These are phyloP conservation scores for Eucalyptus globulus DNA, from an alignment of 345 rosid species.

Conservation along the genomic window DNA sequence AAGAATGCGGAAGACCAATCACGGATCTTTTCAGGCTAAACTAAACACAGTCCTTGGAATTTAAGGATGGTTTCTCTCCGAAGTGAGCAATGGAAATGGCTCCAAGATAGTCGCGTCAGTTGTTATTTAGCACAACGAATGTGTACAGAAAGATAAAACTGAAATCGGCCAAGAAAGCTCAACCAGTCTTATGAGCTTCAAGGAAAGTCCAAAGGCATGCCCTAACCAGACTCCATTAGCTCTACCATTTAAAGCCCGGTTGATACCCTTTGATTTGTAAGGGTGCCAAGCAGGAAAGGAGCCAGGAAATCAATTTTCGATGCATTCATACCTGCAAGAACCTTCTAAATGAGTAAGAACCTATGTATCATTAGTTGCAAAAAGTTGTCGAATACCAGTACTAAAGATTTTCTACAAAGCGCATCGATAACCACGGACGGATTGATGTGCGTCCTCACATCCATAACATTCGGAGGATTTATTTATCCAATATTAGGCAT, in stretches of 20 bases:
- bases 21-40: neutral
- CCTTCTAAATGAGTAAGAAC: neutral
- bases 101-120: neutral
- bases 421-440: neutral
- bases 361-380: neutral
- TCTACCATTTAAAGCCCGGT: neutral
- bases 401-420: neutral
- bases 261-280: neutral
- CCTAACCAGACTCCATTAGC: neutral
- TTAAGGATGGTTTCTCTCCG: neutral
- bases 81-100: neutral
- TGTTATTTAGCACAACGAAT: neutral
- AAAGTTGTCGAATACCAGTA: neutral
- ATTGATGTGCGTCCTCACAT: neutral
- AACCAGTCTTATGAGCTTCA: fast-evolving
- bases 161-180: neutral
- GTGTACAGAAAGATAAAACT: neutral
- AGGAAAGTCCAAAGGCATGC: too few relatives aligned
- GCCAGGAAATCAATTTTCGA: neutral
- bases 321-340: neutral
- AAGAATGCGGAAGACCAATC: neutral
- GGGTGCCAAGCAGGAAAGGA: neutral
- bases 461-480: neutral
- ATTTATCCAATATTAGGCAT: too few relatives aligned
- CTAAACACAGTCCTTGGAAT: neutral